Conservation (phyloP, 768 basidiomycete species). For the Auriscalpium vulgare region DNA sequence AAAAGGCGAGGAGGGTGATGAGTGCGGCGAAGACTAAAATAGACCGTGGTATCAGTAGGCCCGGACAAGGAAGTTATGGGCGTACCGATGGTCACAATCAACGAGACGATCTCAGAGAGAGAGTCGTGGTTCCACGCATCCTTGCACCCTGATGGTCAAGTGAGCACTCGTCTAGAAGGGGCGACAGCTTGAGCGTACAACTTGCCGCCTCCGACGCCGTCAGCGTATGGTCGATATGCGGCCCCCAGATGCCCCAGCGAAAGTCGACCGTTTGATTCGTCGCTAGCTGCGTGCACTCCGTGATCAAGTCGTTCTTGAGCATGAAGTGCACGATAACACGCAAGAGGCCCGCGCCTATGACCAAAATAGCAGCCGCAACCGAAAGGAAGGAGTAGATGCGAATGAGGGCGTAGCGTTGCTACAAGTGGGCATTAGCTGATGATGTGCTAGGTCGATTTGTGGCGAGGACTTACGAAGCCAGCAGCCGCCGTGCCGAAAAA, state of each 20-base stretch:
- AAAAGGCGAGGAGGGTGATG: conserved; percentile 60
- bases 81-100: conserved; percentile 55
- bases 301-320: conserved; percentile 57
- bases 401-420: conserved; percentile 34
- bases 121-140: conserved; percentile 54
- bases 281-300: conserved; percentile 40
- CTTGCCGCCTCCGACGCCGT: conserved; percentile 29
- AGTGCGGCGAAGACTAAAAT: conserved; percentile 44
- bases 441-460: neutral
- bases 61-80: conserved; percentile 1
- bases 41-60: neutral
- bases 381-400: conserved; percentile 51
- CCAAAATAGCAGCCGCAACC: conserved; percentile 36
- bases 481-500: conserved; percentile 47
- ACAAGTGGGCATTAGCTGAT: neutral
- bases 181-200: conserved; percentile 32
- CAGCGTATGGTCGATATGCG: conserved; percentile 15
- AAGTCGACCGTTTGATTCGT: conserved; percentile 25
- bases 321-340: conserved; percentile 58
- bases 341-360: conserved; percentile 45
- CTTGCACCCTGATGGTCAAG: conserved; percentile 45
- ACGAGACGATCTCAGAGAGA: conserved; percentile 57
- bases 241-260: conserved; percentile 24
- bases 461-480: conserved; percentile 33
- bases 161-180: conserved; percentile 6